A percentile compares a stretch with the other conserved stretches of the same genome.
Evolutionary conservation across 2,329 filamentous ascomycete genomes (phyloP).

Genomic region (Colletotrichum salicis): DNA sequence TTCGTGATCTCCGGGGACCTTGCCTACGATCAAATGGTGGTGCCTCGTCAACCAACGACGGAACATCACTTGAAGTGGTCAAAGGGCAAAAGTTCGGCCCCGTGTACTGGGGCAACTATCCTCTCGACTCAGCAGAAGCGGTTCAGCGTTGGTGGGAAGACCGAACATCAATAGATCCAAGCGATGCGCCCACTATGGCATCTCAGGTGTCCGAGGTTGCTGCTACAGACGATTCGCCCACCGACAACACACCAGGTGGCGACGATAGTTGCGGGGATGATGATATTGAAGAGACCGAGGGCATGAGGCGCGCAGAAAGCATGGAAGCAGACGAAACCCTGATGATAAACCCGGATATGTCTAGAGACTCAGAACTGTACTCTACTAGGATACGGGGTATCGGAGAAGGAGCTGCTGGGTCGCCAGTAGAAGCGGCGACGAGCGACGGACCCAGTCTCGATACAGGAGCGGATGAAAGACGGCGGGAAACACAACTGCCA

Average conservation of each 20-base stretch:
- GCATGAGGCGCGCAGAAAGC: too few species aligned
- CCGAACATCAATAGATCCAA: not conserved
- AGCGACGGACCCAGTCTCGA: not conserved
- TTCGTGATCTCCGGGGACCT: not conserved
- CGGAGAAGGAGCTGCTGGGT: not conserved
- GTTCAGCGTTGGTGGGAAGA: conserved; percentile 10
- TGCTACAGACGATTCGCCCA: not conserved
- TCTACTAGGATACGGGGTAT: not conserved
- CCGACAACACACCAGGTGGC: not conserved
- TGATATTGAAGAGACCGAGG: not conserved
- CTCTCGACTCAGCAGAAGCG: conserved; percentile 5
- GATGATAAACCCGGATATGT: not conserved
- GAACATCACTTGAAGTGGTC: not conserved
- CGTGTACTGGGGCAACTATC: conserved; percentile 23
- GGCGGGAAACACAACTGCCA: too few species aligned
- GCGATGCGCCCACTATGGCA: not conserved
- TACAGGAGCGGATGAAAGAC: not conserved
- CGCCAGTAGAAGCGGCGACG: not conserved
- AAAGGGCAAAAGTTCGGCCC: conserved; percentile 9
- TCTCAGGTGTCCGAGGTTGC: not conserved
- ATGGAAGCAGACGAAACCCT: not conserved
- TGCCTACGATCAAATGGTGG: not conserved
- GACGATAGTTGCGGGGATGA: not conserved
- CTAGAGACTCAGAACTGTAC: not conserved
- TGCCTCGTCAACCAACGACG: not conserved